Evolutionary conservation across 192 early-diverging fungal genomes (phyloP).

Genomic region (Jimgerdemannia lactiflua): DNA sequence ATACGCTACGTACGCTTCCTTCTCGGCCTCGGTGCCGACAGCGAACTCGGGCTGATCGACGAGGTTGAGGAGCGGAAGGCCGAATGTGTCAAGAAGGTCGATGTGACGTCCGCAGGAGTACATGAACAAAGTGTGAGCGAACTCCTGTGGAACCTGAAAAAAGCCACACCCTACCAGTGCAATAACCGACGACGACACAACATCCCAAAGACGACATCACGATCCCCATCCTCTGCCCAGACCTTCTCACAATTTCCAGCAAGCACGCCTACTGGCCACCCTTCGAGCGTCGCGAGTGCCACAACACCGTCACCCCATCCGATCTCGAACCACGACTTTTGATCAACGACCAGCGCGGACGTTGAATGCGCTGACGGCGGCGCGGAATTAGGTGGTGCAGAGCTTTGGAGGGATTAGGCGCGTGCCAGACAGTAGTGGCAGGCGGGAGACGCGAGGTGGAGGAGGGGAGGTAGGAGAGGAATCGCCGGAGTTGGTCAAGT

Average conservation of each 20-base stretch:
- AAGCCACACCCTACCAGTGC: no score
- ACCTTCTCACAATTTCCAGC: conserved; percentile 27
- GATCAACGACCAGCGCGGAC: conserved; percentile 19
- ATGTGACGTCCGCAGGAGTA: no score
- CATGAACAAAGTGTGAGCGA: no score
- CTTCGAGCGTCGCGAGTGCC: conserved; percentile 22
- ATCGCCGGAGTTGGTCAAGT: conserved; percentile 25
- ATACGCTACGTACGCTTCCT: conserved; percentile 24
- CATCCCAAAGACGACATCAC: no score
- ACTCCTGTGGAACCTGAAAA: no score
- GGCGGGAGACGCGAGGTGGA: conserved; percentile 20
- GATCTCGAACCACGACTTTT: conserved; percentile 31
- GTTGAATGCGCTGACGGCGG: no score
- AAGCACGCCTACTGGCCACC: conserved; percentile 29
- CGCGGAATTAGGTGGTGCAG: conserved; percentile 24
- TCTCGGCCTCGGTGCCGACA: conserved; percentile 29
- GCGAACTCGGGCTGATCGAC: conserved; percentile 35
- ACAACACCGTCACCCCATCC: conserved; percentile 36
- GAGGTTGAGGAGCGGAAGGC: conserved; percentile 31
- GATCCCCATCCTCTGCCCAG: no score
- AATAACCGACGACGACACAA: no score
- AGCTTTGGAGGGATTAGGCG: no score
- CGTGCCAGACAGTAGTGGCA: not conserved
- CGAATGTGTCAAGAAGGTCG: conserved; percentile 33
- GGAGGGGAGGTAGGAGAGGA: conserved; percentile 17